Conservation (phyloP, 805 yeast genomes). For the Zygoascus bituminiphila region DNA sequence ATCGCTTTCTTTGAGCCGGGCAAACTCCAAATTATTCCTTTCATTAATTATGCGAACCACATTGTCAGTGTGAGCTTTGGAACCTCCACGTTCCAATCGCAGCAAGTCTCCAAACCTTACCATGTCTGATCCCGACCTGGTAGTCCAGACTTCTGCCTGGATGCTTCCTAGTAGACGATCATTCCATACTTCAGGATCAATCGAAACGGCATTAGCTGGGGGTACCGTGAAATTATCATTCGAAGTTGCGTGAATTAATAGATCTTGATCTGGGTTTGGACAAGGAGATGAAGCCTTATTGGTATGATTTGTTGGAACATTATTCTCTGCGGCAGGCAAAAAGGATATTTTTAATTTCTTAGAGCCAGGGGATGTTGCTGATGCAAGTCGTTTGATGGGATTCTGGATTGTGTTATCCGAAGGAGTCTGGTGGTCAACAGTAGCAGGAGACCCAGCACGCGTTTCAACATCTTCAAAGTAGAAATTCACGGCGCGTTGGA, state of each 20-base stretch:
- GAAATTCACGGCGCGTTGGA: conserved; percentile 24
- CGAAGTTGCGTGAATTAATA: not conserved
- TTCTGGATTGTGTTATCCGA: not conserved
- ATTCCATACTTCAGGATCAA: conserved; percentile 12
- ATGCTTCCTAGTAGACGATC: conserved; percentile 28
- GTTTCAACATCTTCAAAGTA: conserved; percentile 18
- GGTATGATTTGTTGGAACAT: too few relatives aligned
- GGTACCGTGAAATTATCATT: not conserved
- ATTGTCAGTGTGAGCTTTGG: conserved; percentile 22
- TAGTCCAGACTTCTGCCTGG: conserved; percentile 32
- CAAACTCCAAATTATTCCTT: conserved; percentile 48
- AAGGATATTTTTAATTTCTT: not conserved
- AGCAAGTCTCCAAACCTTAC: conserved; percentile 28
- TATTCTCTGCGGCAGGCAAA: not conserved
- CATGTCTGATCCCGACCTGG: conserved; percentile 27
- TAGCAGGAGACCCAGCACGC: not conserved
- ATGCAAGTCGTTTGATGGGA: not conserved
- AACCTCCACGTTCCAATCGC: conserved; percentile 18
- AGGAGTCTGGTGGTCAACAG: not conserved
- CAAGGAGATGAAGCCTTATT: too few relatives aligned
- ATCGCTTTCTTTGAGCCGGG: conserved; percentile 62
- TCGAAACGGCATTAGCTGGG: not conserved
- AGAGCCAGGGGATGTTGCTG: not conserved
- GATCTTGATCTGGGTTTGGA: not conserved
- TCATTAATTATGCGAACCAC: conserved; percentile 26